phyloP scores from a whole-genome alignment of 1,284 basidiomycete genomes.

The Ustanciosporium gigantosporum region DNA sequence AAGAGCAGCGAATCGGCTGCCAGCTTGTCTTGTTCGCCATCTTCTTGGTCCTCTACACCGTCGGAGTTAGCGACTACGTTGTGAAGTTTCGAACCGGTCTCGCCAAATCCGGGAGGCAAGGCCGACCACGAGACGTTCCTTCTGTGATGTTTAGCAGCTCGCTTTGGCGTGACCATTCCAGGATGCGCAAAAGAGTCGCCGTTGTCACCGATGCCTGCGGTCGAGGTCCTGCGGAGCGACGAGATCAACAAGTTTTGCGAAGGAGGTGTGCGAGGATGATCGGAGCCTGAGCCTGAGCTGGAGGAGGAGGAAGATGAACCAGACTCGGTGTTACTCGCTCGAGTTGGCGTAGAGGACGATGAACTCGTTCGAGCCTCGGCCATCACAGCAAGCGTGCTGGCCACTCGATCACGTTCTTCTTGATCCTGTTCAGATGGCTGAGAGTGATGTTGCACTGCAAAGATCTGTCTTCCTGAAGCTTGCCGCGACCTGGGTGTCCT shows the following conservation, averaged over 20 bases:
- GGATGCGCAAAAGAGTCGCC: conserved; percentile 5
- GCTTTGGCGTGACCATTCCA: background rate
- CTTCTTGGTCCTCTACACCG: background rate
- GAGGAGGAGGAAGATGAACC: background rate
- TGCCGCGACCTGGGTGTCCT: conserved; percentile 38
- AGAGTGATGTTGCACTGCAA: background rate
- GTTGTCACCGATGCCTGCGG: background rate
- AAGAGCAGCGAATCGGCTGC: conserved; percentile 35
- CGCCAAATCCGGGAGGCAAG: conserved; percentile 1
- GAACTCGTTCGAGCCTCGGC: conserved; percentile 20
- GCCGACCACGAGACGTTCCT: conserved; percentile 24
- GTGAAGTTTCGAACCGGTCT: background rate
- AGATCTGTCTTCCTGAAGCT: conserved; percentile 14
- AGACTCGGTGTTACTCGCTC: background rate
- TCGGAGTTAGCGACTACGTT: no score
- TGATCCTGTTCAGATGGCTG: conserved; percentile 18
- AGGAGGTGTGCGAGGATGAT: conserved; percentile 11
- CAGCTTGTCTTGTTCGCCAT: conserved; percentile 9
- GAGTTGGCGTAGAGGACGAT: no score
- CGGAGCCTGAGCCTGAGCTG: conserved; percentile 6
- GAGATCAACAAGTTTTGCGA: background rate
- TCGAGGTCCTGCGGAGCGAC: no score
- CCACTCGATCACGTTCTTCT: conserved; percentile 33
- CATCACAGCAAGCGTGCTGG: conserved; percentile 21
- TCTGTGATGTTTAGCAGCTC: conserved; percentile 5